Conservation (phyloP, 164 flowering plant species). For the Hamamelis virginiana region DNA sequence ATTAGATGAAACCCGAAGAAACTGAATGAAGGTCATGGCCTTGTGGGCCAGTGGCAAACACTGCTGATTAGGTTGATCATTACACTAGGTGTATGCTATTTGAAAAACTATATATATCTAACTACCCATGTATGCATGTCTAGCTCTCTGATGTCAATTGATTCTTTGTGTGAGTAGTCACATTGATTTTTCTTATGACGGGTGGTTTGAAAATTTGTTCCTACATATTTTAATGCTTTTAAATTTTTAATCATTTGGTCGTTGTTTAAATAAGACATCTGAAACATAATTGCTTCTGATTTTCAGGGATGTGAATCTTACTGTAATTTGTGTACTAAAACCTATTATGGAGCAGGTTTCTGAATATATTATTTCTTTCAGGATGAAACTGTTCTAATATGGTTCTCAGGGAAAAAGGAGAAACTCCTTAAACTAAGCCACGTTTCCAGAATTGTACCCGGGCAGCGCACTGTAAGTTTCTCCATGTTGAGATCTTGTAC, state of each 20-base stretch:
- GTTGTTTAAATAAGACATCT: neutral
- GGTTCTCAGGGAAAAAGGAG: slow-evolving; percentile 40
- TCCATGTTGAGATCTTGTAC: neutral
- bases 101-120: too few species aligned
- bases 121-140: too few species aligned
- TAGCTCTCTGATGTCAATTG: too few species aligned
- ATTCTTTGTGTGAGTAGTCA: too few species aligned
- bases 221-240: neutral
- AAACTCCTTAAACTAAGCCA: slow-evolving; percentile 38
- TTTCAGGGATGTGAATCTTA: neutral
- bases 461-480: slow-evolving; percentile 41
- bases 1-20: too few species aligned
- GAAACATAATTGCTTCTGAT: neutral
- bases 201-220: too few species aligned
- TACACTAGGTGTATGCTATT: too few species aligned
- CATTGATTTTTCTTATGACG: neutral
- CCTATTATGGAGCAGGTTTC: neutral
- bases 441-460: slow-evolving; percentile 37
- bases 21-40: too few species aligned
- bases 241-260: neutral
- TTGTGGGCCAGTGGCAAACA: too few species aligned
- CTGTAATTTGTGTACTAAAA: neutral
- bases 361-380: slow-evolving; percentile 14
- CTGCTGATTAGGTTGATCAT: too few species aligned
- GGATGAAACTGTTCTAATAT: slow-evolving; percentile 38